These are phyloP conservation scores for Westerdykella sp. DNA, from an alignment of 2,329 filamentous ascomycete species.

Conservation along the genomic window DNA sequence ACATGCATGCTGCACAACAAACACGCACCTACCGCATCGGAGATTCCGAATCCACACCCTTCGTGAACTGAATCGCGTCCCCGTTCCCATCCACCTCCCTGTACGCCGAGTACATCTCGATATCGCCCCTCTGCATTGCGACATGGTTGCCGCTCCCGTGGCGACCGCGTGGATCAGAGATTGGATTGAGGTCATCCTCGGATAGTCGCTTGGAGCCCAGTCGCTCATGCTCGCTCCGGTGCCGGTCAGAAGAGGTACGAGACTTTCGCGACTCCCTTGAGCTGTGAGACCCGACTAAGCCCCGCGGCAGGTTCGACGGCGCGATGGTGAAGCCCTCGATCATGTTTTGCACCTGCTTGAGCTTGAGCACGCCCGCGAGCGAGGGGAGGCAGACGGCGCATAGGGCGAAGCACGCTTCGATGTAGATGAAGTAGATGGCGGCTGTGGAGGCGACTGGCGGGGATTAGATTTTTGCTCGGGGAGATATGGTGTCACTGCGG, in stretches of 20 bases:
- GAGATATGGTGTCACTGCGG: background rate
- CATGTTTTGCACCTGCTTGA: constrained; percentile 3
- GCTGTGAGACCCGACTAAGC: constrained; percentile 1
- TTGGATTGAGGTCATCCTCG: constrained; percentile 1
- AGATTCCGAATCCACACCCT: constrained; percentile 4
- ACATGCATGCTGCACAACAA: no score
- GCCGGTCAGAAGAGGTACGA: constrained; percentile 3
- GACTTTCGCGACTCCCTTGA: constrained; percentile 2
- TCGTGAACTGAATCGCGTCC: constrained; percentile 3
- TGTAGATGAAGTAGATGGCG: constrained; percentile 5
- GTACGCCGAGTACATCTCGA: constrained; percentile 4
- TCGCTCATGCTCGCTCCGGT: constrained; percentile 3
- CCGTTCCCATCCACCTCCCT: constrained; percentile 2
- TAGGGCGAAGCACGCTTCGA: constrained; percentile 5
- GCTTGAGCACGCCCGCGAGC: constrained; percentile 2
- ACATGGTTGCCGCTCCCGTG: constrained; percentile 3
- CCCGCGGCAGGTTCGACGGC: constrained; percentile 4
- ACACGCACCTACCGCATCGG: background rate
- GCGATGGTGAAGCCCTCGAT: constrained; percentile 1
- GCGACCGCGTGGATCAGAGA: constrained; percentile 3
- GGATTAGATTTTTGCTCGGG: background rate
- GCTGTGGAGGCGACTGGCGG: constrained; percentile 3
- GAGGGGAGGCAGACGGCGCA: constrained; percentile 3
- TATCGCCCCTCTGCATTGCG: constrained; percentile 4
- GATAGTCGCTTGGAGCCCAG: constrained; percentile 3